These are phyloP conservation scores for Fonsecaea monophora DNA, from an alignment of 2,329 filamentous ascomycete genomes.

Conservation along the genomic window DNA sequence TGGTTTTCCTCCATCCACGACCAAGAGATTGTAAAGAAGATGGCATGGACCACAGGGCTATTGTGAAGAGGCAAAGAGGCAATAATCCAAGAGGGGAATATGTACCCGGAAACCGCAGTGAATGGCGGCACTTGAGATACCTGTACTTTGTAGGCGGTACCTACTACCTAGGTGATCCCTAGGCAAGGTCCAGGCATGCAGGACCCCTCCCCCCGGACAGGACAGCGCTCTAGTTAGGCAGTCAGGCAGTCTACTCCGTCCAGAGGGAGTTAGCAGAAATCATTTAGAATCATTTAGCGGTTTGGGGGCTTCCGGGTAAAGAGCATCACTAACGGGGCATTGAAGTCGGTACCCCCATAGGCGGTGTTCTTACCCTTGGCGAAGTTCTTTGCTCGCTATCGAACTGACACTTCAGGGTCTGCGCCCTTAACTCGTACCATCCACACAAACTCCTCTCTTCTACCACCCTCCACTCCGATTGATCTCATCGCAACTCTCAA, in stretches of 20 bases:
- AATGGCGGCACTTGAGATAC: background rate
- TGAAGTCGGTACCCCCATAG: background rate
- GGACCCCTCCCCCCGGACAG: background rate
- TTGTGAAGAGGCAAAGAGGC: conserved; percentile 17
- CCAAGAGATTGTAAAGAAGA: background rate
- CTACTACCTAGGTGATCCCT: background rate
- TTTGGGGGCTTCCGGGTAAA: conserved; percentile 9
- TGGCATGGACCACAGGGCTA: too few relatives aligned
- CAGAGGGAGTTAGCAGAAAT: conserved; percentile 7
- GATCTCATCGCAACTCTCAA: conserved; percentile 24
- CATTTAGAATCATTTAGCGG: conserved; percentile 2
- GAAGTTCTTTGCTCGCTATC: conserved; percentile 8
- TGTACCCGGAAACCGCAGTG: background rate
- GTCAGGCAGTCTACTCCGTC: background rate
- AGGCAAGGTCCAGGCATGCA: background rate
- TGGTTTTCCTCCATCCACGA: conserved; percentile 21
- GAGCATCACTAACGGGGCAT: background rate
- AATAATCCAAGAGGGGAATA: conserved; percentile 12
- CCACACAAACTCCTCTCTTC: conserved; percentile 1
- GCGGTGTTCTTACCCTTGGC: conserved; percentile 3
- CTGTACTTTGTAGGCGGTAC: too few relatives aligned
- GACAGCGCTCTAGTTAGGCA: background rate
- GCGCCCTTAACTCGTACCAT: conserved; percentile 1
- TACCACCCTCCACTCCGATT: conserved; percentile 12
- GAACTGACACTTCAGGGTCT: conserved; percentile 9